Evolutionary conservation across 2,329 filamentous ascomycete species (phyloP).

Genomic region (Helotiales sp.): DNA sequence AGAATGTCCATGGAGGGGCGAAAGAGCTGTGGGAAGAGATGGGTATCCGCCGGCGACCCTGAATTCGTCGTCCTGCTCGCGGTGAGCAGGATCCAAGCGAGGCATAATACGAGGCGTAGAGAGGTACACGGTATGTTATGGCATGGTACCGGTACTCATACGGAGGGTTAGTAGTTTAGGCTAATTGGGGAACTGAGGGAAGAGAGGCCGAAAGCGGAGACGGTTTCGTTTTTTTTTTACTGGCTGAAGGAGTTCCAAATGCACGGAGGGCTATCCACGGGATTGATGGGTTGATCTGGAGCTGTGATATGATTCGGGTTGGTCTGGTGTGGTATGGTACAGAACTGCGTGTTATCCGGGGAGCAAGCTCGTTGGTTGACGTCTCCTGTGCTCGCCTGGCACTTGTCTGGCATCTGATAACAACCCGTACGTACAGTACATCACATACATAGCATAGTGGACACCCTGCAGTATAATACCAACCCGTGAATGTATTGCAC

Average conservation of each 20-base stretch:
- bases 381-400: too few relatives aligned
- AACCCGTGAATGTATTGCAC: neutral
- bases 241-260: neutral
- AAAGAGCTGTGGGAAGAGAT: neutral
- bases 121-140: neutral
- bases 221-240: neutral
- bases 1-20: neutral
- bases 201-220: conserved; percentile 5
- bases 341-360: neutral
- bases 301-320: too few relatives aligned
- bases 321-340: too few relatives aligned
- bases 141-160: too few relatives aligned
- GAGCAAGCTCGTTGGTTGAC: neutral
- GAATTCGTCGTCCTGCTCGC: neutral
- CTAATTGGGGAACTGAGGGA: too few relatives aligned
- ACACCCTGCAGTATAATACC: too few relatives aligned
- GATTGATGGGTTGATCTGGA: conserved; percentile 1
- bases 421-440: too few relatives aligned
- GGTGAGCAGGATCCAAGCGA: neutral
- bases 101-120: neutral
- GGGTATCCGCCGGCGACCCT: neutral
- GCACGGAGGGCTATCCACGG: conserved; percentile 1
- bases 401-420: too few relatives aligned
- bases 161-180: too few relatives aligned
- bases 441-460: too few relatives aligned